Base-by-base conservation (phyloP, 2,329 filamentous ascomycete species). In the Fusarium mangiferae region DNA sequence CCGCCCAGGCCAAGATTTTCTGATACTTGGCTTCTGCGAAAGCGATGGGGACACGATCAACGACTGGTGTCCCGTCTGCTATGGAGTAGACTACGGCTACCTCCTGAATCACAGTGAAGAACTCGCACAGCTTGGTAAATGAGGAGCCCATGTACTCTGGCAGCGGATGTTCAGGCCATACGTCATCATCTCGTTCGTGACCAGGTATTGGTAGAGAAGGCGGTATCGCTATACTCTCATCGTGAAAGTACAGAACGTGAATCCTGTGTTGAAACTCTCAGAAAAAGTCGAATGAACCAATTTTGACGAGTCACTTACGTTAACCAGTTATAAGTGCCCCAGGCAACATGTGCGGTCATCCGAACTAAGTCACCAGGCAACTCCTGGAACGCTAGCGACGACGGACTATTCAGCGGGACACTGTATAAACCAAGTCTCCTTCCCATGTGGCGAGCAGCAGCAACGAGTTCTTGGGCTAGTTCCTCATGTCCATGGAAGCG, bases 1-100 rank as follows among this genome's bases (percentile, higher is more conserved):
- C 62, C 5, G 62, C 62, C 62, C 62, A 66, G 9, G 20, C 6
- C 11, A 66, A 0, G 1, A 66, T 11, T 1, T 66, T 55, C 33
- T 63, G 62, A 5, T 66, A 63, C 5, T 63, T 66, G 5, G 58
- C 62, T 13, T 63, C 58, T 10, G 58, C 58, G 11, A 66, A 66
- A 6, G 46, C 58, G 1, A 63, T 39, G 3, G 62, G 62, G 0
- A 66, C 58, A 0, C 8, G 46, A 5, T 66, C 14, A 1, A 30
- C 22, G 1, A 66, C 22, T 0, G 62, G 62, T 7, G 4, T 17
- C 0, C 35, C 10, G 3, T 55, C 62, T 0, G 1, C 26, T 15
- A 42, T 22, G 3, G n/a, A 18, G 6, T 66, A 66, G 0, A 66
- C 39, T 5, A 54, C 62, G 0, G 58, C 58, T 0, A 66, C 28